Evolutionary conservation across 1,139 yeast genomes (phyloP), one percentile per base, ranked within the genome.

Genomic region (Candida mesenterica): DNA sequence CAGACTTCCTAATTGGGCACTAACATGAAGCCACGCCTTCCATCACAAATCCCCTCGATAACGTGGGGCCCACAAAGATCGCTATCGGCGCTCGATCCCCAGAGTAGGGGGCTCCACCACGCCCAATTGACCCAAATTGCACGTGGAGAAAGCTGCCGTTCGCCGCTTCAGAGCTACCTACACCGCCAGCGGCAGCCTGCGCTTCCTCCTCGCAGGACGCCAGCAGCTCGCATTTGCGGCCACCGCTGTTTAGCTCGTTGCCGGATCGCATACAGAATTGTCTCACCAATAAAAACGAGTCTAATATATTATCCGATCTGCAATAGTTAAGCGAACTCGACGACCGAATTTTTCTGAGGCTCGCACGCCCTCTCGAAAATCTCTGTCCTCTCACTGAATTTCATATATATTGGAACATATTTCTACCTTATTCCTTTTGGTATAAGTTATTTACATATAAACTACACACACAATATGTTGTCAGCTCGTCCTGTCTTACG

Each of bases 401-500:
- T 35, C 30, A 13, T 34, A 34, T 38, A 38, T 38, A 38, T 19
- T 36, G 39, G 30, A 32, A 36, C 33, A 36, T 36, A 37, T 37
- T 37, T 25, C 15, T 14, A 13, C 7, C 12, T 10, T 12, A 12
- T 25, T 25, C 14, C 28, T 25, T 15, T 28, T 28, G 10, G 12
- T 19, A 6, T 3, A 28, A 24, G 10, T 18, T 20, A 28, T 9
- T n/a, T 17, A 28, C 24, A 17, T 5, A 28, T 16, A 12, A 19
- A 19, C 22, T 19, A 19, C 22, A 19, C 22, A 19, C 22, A 19
- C 15, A 25, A 25, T 25, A 82, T 82, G 90, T 82, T 82, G 77
- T 79, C 89, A 64, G 77, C 80, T 63, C 87, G 90, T 78, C 77
- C 86, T 68, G 79, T 79, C 72, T 74, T 82, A 68, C 85, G 89